Percentiles rank a stretch among this genome's conserved stretches.
phyloP scores from a whole-genome alignment of 495 filamentous ascomycete species.

The Hamigera avellanea region DNA sequence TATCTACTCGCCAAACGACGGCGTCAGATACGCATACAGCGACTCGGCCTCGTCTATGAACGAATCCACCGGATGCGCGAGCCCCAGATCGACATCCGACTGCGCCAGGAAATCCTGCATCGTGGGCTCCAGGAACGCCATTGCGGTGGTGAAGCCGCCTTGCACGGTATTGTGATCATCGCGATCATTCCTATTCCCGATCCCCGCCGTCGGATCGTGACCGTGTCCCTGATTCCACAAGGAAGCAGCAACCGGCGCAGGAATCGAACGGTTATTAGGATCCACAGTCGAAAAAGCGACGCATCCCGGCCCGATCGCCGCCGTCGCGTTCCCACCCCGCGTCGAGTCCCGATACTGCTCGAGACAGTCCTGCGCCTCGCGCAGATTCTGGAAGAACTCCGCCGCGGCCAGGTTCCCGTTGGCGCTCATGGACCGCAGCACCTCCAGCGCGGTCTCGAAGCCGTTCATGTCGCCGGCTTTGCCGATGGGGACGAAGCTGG shows the following conservation, averaged over 20 bases:
- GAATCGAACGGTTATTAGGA: no score
- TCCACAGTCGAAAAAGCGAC: neutral
- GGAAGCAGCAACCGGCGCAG: no score
- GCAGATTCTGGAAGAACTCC: conserved; percentile 28
- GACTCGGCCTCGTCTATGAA: conserved; percentile 28
- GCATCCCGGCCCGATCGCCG: conserved; percentile 1
- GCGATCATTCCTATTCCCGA: conserved; percentile 2
- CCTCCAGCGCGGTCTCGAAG: conserved; percentile 29
- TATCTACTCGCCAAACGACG: conserved; percentile 1
- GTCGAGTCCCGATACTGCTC: conserved; percentile 11
- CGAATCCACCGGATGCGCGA: conserved; percentile 29
- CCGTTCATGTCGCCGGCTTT: conserved; percentile 21
- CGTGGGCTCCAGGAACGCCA: conserved; percentile 34
- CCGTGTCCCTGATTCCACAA: no score
- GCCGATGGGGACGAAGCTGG: conserved; percentile 28
- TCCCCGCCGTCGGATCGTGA: no score
- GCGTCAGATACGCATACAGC: conserved; percentile 20
- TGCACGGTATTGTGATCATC: conserved; percentile 7
- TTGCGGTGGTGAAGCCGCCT: conserved; percentile 28
- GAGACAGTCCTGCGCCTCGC: conserved; percentile 25
- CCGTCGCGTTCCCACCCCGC: conserved; percentile 2
- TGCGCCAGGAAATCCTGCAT: conserved; percentile 36
- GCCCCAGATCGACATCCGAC: conserved; percentile 29
- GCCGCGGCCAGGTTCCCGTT: conserved; percentile 31
- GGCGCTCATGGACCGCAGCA: conserved; percentile 28